phyloP scores from a whole-genome alignment of 352 stramenopile genomes.

The Phytophthora tentaculata region DNA sequence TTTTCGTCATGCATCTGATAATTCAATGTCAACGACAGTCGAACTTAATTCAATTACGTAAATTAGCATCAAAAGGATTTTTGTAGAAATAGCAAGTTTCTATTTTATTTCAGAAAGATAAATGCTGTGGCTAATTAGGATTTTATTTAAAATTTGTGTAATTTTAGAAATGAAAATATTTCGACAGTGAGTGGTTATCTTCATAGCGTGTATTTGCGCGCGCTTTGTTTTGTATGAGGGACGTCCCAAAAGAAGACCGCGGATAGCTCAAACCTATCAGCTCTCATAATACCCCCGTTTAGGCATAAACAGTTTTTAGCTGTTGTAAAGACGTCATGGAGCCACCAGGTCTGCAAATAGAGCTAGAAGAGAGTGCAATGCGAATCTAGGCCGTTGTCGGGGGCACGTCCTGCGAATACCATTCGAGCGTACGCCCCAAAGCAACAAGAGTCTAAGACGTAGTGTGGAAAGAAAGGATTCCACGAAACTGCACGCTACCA shows the following conservation, averaged over 20 bases:
- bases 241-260: too few relatives aligned
- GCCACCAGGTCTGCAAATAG: not conserved
- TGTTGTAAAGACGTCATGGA: not conserved
- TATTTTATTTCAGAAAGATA: too few relatives aligned
- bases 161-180: too few relatives aligned
- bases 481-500: not conserved
- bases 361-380: not conserved
- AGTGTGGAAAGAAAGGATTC: not conserved
- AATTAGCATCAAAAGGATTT: too few relatives aligned
- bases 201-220: not conserved
- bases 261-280: not conserved
- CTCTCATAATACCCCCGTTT: not conserved
- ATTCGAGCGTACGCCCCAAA: not conserved
- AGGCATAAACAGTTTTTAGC: not conserved
- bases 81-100: too few relatives aligned
- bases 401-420: not conserved
- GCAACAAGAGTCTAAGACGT: not conserved
- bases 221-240: too few relatives aligned
- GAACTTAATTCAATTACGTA: too few relatives aligned
- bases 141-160: slow-evolving; percentile 14
- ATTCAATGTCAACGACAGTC: too few relatives aligned
- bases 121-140: too few relatives aligned
- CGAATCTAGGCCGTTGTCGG: not conserved
- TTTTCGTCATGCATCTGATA: too few relatives aligned
- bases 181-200: too few relatives aligned